Evolutionary conservation across 2,329 filamentous ascomycete genomes (phyloP), one percentile per base, ranked within the genome.

Genomic region (Fusarium buharicum): DNA sequence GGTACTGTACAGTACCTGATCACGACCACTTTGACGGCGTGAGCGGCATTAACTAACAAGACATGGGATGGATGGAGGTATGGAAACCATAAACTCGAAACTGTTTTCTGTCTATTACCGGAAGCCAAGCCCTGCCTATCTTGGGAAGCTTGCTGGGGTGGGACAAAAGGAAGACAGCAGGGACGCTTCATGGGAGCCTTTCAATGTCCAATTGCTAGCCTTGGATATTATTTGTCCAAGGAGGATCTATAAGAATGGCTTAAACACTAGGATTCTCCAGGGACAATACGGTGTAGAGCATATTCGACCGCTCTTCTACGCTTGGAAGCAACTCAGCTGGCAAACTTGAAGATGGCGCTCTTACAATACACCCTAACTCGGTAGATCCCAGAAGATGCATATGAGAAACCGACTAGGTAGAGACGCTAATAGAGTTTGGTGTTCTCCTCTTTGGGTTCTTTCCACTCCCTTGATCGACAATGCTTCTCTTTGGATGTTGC

Each of bases 201-300:
- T 56, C 14, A 7, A 51, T 17, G 57, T n/a, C 57, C 58, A 50
- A 51, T 57, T 56, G 40, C 33, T 53, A 18, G 17, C 16, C 18
- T 34, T 17, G 22, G 16, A 53, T 8, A 24, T 24, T 24, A 5
- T 8, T 24, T 24, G 17, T 30, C 16, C 22, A 39, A 41, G 40
- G 50, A 44, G 36, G 50, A 57, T 62, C 61, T 65, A 62, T 56
- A 58, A 39, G 55, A 37, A 53, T 38, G 43, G 39, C 48, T 45
- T 40, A 11, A 17, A 30, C 9, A 30, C 28, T 14, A 33, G 41
- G 55, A 30, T 37, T 57, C 24, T 27, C 31, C 47, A 31, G 41
- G 38, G 28, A 38, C 16, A 47, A 36, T 36, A 28, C 24, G 44
- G 24, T 43, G 18, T 38, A 40, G 22, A 33, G 20, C 36, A 28